phyloP scores from a whole-genome alignment of 2,329 filamentous ascomycete species.

The Byssothecium circinans region DNA sequence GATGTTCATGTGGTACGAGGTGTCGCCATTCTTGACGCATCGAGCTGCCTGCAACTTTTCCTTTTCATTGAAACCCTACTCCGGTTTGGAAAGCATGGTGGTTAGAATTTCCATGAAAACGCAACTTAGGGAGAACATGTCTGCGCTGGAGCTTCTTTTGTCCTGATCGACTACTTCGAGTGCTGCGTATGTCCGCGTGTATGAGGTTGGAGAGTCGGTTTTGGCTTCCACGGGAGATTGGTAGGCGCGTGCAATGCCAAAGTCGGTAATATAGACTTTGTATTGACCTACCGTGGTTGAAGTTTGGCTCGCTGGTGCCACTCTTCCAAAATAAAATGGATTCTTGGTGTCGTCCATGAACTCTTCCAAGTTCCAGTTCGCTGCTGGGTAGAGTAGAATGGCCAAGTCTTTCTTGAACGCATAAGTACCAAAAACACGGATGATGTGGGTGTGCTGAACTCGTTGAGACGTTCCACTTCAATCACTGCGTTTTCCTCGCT shows the following conservation, averaged over 20 bases:
- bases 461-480: constrained; percentile 20
- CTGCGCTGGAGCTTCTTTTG: constrained; percentile 16
- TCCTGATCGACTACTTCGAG: constrained; percentile 25
- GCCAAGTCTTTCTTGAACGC: constrained; percentile 12
- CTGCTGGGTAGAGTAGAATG: constrained; percentile 22
- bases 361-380: constrained; percentile 14
- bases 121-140: constrained; percentile 28
- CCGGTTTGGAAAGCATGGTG: neutral
- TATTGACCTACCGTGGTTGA: neutral
- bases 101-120: constrained; percentile 28
- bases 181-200: constrained; percentile 23
- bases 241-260: constrained; percentile 23
- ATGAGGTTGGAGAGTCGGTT: constrained; percentile 18
- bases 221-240: constrained; percentile 6
- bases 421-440: constrained; percentile 23
- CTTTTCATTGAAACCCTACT: neutral
- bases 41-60: neutral
- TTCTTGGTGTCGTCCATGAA: constrained; percentile 10
- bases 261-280: constrained; percentile 26
- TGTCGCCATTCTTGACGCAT: neutral
- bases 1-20: constrained; percentile 6
- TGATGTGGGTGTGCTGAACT: constrained; percentile 16
- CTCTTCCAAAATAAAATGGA: neutral
- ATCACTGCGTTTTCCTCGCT: constrained; percentile 12
- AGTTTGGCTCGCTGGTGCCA: neutral